Conservation (phyloP, 2,329 filamentous ascomycete genomes). For the Pseudonectria buxi region DNA sequence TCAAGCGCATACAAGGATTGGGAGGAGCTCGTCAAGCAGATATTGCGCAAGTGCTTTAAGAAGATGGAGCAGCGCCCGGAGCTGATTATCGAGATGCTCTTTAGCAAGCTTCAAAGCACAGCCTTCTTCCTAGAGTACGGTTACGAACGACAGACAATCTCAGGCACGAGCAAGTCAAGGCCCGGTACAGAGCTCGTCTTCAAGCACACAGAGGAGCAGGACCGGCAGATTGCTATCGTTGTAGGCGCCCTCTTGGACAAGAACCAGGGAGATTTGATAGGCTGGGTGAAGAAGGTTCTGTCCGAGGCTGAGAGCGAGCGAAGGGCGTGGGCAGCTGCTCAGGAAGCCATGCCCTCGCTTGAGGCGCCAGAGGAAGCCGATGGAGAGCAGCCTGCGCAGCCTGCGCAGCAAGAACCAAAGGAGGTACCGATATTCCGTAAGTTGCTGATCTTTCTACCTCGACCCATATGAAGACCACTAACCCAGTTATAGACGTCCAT, state of each 20-base stretch:
- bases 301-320: slow-evolving; percentile 63
- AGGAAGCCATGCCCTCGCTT: slow-evolving; percentile 47
- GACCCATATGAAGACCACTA: slow-evolving; percentile 14
- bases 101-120: slow-evolving; percentile 81
- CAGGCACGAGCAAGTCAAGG: slow-evolving; percentile 52
- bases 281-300: slow-evolving; percentile 73
- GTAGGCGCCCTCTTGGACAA: slow-evolving; percentile 76
- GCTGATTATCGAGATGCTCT: slow-evolving; percentile 83
- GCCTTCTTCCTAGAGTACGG: slow-evolving; percentile 87
- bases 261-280: slow-evolving; percentile 66
- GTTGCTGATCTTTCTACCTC: slow-evolving; percentile 4
- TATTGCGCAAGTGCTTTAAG: slow-evolving; percentile 73
- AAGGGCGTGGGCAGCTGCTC: slow-evolving; percentile 68
- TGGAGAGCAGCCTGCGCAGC: slow-evolving; percentile 20
- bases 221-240: slow-evolving; percentile 71
- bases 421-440: slow-evolving; percentile 28
- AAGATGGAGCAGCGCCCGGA: slow-evolving; percentile 82
- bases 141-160: slow-evolving; percentile 72
- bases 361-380: slow-evolving; percentile 29
- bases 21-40: slow-evolving; percentile 80
- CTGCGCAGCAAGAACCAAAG: slow-evolving; percentile 20
- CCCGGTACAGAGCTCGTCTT: slow-evolving; percentile 80
- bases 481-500: slow-evolving; percentile 45
- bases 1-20: slow-evolving; percentile 74
- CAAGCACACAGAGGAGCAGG: slow-evolving; percentile 59